A percentile compares a stretch with the other conserved stretches of the same genome.
Conservation (phyloP, 371 early-diverging fungal genomes). For the Zopfochytrium polystomum region DNA sequence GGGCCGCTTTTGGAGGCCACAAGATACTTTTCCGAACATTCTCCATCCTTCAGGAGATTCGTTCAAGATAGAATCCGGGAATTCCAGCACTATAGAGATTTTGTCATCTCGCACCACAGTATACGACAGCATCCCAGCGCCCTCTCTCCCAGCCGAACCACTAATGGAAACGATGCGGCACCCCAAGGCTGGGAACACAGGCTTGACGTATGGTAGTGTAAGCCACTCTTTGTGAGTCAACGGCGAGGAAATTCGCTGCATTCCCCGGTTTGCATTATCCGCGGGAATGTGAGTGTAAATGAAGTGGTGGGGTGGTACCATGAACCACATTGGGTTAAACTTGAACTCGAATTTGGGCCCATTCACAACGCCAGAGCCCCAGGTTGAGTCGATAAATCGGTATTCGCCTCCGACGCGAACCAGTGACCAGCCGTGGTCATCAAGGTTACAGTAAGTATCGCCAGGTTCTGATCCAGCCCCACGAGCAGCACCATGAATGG, state of each 20-base stretch:
- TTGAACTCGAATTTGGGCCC: not conserved
- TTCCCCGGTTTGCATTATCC: not conserved
- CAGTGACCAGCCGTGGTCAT: constrained; percentile 12
- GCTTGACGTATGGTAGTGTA: too few species aligned
- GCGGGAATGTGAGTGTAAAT: constrained; percentile 8
- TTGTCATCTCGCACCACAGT: too few species aligned
- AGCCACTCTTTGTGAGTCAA: constrained; percentile 11
- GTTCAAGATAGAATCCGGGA: too few species aligned
- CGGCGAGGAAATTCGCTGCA: constrained; percentile 6
- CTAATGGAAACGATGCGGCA: too few species aligned
- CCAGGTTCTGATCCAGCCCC: constrained; percentile 12
- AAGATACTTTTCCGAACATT: too few species aligned
- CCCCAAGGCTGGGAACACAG: too few species aligned
- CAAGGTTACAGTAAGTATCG: constrained; percentile 2
- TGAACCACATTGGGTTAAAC: constrained; percentile 14
- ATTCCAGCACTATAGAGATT: too few species aligned
- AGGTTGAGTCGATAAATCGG: constrained; percentile 22
- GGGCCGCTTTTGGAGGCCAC: too few species aligned
- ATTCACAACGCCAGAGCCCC: constrained; percentile 13
- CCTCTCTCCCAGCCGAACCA: too few species aligned
- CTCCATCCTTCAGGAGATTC: too few species aligned
- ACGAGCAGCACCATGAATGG: constrained; percentile 7
- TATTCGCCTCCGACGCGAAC: constrained; percentile 11
- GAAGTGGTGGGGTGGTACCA: constrained; percentile 7
- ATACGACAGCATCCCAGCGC: too few species aligned